These are phyloP conservation scores for Citrus cavaleriei DNA, from an alignment of 345 rosid genomes.

Conservation along the genomic window DNA sequence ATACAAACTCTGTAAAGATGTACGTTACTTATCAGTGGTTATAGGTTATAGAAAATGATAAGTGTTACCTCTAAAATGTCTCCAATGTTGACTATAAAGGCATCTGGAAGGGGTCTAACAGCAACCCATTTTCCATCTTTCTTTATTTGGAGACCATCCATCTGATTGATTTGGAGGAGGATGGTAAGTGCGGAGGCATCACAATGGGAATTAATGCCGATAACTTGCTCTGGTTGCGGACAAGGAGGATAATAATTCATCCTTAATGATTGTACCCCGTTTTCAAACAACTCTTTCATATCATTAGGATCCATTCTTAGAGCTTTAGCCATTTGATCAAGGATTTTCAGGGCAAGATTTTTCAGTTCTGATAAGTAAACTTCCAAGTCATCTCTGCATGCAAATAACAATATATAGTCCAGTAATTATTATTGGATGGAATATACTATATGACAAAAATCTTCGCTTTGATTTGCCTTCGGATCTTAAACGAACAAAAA, in stretches of 20 bases:
- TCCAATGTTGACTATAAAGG: conserved; percentile 55
- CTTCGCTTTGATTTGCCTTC: too few relatives aligned
- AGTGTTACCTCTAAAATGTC: conserved; percentile 36
- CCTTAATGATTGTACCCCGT: conserved; percentile 37
- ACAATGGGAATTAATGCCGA: conserved; percentile 50
- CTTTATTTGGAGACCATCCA: conserved; percentile 34
- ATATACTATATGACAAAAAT: too few relatives aligned
- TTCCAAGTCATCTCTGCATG: conserved; percentile 7
- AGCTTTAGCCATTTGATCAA: not conserved
- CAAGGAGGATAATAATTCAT: conserved; percentile 66
- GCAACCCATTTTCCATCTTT: conserved; percentile 38
- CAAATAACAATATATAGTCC: too few relatives aligned
- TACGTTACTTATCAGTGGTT: too few relatives aligned
- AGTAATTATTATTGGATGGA: too few relatives aligned
- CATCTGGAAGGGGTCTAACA: conserved; percentile 44
- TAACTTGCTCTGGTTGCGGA: conserved; percentile 47
- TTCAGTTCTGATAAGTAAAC: not conserved
- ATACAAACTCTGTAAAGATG: too few relatives aligned
- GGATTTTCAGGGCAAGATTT: not conserved
- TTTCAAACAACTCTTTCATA: conserved; percentile 20
- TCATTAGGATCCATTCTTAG: not conserved
- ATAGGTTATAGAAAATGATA: not conserved
- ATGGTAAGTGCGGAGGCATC: conserved; percentile 50
- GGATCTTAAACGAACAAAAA: too few relatives aligned
- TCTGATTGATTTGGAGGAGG: conserved; percentile 41